Conservation (phyloP, 1,139 yeast species). For the Suhomyces wounanorum region DNA sequence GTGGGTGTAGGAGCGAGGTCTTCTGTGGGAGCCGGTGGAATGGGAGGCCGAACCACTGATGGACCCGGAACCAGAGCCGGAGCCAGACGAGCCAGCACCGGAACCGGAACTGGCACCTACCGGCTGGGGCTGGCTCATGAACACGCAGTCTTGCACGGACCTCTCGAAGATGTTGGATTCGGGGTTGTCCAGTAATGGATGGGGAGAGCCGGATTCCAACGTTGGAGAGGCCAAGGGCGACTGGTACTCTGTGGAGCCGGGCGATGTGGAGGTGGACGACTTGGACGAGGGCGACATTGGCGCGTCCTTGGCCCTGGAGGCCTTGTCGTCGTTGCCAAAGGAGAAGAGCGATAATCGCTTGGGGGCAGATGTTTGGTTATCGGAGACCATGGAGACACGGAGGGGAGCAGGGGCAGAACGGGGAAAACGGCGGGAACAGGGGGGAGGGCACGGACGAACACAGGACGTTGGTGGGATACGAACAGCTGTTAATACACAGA, state of each 20-base stretch:
- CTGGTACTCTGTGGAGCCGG: slow-evolving; percentile 8
- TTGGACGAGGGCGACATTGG: slow-evolving; percentile 6
- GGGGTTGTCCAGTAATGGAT: slow-evolving; percentile 41
- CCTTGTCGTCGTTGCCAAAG: slow-evolving; percentile 10
- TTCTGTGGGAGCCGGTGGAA: slow-evolving; percentile 17
- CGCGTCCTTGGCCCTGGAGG: slow-evolving; percentile 4
- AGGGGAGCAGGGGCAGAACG: neutral
- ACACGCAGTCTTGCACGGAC: slow-evolving; percentile 53
- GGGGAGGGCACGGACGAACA: neutral
- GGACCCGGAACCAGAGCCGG: slow-evolving; percentile 3
- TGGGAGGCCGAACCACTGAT: slow-evolving; percentile 4
- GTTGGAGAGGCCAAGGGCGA: slow-evolving; percentile 7
- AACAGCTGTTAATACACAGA: neutral
- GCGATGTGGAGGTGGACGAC: slow-evolving; percentile 6
- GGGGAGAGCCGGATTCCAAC: slow-evolving; percentile 8
- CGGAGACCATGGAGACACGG: slow-evolving; percentile 2
- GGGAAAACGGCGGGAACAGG: neutral
- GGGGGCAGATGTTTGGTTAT: slow-evolving; percentile 1
- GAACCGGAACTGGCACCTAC: neutral
- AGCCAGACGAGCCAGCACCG: slow-evolving; percentile 1
- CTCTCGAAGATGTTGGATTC: slow-evolving; percentile 60
- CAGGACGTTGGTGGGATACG: neutral
- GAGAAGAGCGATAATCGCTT: slow-evolving; percentile 17
- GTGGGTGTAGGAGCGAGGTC: slow-evolving; percentile 30
- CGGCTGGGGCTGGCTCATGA: slow-evolving; percentile 11